Evolutionary conservation across 306 rosid species (phyloP), one percentile per base, ranked within the genome.

Genomic region (Cicer cuneatum): DNA sequence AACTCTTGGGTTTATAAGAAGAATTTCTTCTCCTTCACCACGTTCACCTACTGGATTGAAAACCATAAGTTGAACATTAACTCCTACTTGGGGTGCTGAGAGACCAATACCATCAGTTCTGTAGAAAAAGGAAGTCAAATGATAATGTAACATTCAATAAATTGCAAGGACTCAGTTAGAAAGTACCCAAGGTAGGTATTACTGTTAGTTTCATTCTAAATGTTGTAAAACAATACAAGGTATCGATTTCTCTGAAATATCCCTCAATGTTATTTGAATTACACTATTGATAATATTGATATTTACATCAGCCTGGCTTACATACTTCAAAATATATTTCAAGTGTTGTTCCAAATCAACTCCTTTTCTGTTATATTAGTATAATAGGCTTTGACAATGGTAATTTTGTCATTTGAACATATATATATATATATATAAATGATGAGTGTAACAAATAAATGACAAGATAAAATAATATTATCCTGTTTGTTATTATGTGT

Each of bases 41-140:
- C 87, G 95, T 69, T 87, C 97, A 7, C 96, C 98, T 40, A 79
- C 90, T 4, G 95, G 89, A 73, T 88, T 94, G 78, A 94, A 91
- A 77, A 91, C 98, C 98, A 94, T 91, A 37, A 94, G 96, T 85
- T 81, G 95, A 66, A 90, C 88, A 85, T 90, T 91, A 38, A 94
- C 69, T 74, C 98, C 98, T 8, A 94, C 96, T 88, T 94, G 97
- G 49, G 98, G 98, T 38, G 98, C 96, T 2, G 96, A 87, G 69
- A 94, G 97, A 74, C 98, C 98, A 76, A 94, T 90, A 16, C 98
- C 98, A 73, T 94, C 93, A 48, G 98, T 94, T 83, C 97, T 93
- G 92, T 35, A 59, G 74, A 84, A 76, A 80, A 86, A 82, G 81
- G 76, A 87, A 86, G 78, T 77, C 84, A 85, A 83, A 69, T 76